These are phyloP conservation scores for Glycine latifolia DNA, from an alignment of 306 rosid genomes.

Conservation along the genomic window DNA sequence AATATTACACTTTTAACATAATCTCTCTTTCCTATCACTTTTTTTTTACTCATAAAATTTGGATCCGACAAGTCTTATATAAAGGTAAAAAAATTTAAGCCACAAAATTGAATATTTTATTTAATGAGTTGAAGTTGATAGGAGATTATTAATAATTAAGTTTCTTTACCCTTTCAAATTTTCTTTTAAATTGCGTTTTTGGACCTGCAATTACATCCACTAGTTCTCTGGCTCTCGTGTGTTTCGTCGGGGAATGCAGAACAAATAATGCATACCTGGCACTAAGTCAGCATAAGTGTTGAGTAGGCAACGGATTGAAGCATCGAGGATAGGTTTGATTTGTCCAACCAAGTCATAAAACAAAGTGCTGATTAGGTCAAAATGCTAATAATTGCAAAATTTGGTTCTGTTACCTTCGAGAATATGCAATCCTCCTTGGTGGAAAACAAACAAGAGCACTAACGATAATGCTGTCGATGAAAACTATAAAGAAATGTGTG, in stretches of 20 bases:
- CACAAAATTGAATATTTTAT: background rate
- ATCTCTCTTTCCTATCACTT: no score
- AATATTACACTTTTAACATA: no score
- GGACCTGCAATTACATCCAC: constrained; percentile 18
- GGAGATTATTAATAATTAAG: constrained; percentile 2
- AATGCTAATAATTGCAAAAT: background rate
- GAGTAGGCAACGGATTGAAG: constrained; percentile 20
- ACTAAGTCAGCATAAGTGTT: constrained; percentile 42
- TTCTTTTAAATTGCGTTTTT: background rate
- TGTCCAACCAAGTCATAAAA: background rate
- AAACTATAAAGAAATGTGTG: no score
- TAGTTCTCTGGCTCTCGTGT: background rate
- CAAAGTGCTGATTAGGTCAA: constrained; percentile 18
- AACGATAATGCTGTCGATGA: no score
- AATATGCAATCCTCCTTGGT: no score
- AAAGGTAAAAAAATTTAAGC: background rate
- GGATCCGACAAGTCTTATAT: background rate
- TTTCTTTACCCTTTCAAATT: background rate
- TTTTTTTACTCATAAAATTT: no score
- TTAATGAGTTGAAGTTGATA: background rate
- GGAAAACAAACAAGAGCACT: no score
- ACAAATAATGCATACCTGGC: constrained; percentile 33
- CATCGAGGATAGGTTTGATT: constrained; percentile 22
- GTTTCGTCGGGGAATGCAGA: background rate
- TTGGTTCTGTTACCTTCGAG: background rate